Evolutionary conservation across 2,329 filamentous ascomycete genomes (phyloP).

Genomic region (Aspergillus fumigatus): DNA sequence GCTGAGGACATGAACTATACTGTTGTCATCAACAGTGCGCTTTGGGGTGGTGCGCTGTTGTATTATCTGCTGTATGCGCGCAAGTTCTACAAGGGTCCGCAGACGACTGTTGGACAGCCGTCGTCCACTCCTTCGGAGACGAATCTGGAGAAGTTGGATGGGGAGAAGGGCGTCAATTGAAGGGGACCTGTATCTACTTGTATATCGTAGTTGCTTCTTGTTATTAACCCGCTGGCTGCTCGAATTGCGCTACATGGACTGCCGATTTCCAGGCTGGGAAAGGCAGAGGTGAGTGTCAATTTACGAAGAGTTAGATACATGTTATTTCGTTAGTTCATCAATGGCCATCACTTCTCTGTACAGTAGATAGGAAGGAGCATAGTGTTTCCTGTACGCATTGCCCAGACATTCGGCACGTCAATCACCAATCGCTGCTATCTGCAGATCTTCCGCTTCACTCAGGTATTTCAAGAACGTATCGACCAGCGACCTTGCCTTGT

Average conservation of each 20-base stretch:
- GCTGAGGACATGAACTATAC: constrained; percentile 57
- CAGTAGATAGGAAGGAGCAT: too few relatives aligned
- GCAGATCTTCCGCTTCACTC: constrained; percentile 18
- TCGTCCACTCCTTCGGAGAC: constrained; percentile 8
- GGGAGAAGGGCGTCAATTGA: neutral
- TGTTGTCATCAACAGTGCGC: constrained; percentile 53
- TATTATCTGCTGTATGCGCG: constrained; percentile 55
- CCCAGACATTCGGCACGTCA: too few relatives aligned
- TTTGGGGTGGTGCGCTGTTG: constrained; percentile 52
- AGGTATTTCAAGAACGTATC: constrained; percentile 44
- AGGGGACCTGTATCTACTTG: too few relatives aligned
- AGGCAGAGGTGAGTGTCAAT: neutral
- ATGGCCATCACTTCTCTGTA: too few relatives aligned
- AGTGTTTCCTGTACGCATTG: too few relatives aligned
- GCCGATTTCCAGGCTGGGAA: neutral
- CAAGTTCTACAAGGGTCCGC: constrained; percentile 59
- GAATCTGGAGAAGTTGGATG: neutral
- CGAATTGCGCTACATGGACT: too few relatives aligned
- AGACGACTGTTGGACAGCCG: constrained; percentile 48
- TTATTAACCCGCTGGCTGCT: neutral
- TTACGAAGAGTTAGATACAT: neutral
- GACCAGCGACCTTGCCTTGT: constrained; percentile 39
- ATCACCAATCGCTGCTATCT: too few relatives aligned
- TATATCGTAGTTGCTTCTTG: neutral
- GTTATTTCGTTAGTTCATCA: neutral